Conservation (phyloP, 1,284 basidiomycete genomes). For the Leccinum subrobustum region DNA sequence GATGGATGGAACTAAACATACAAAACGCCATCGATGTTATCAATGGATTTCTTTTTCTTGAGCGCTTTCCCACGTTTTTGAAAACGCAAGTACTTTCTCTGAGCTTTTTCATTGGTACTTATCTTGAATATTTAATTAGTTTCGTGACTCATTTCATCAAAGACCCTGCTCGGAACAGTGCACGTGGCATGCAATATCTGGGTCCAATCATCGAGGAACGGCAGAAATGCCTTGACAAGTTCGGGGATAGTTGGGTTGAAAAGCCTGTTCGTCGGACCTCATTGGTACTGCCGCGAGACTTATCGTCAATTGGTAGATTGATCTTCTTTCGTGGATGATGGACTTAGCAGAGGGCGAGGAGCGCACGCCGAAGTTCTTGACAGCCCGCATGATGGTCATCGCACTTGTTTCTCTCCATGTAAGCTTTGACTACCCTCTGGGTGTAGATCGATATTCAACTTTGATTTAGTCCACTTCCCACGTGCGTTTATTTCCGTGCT, state of each 20-base stretch:
- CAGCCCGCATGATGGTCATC: no score
- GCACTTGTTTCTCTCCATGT: not conserved
- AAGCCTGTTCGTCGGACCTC: constrained; percentile 35
- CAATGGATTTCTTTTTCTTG: not conserved
- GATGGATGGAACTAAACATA: not conserved
- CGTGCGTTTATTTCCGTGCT: not conserved
- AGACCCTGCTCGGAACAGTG: constrained; percentile 3
- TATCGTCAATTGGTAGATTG: not conserved
- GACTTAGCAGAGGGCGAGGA: not conserved
- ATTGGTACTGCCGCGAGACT: not conserved
- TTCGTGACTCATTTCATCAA: not conserved
- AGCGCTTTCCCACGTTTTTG: not conserved
- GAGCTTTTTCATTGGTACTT: not conserved
- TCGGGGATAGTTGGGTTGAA: constrained; percentile 37
- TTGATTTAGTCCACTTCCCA: not conserved
- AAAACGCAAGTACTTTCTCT: not conserved
- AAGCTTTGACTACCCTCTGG: not conserved
- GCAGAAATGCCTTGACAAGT: constrained; percentile 27
- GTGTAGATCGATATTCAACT: not conserved
- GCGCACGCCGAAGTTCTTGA: not conserved
- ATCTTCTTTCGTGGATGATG: not conserved
- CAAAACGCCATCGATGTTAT: not conserved
- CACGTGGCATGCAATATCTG: constrained; percentile 28
- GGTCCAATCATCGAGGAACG: constrained; percentile 41
- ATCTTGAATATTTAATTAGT: not conserved